A percentile compares a stretch with the other conserved stretches of the same genome.
These are phyloP conservation scores for Capsella bursapastoris DNA, from an alignment of 345 rosid species.

Conservation along the genomic window DNA sequence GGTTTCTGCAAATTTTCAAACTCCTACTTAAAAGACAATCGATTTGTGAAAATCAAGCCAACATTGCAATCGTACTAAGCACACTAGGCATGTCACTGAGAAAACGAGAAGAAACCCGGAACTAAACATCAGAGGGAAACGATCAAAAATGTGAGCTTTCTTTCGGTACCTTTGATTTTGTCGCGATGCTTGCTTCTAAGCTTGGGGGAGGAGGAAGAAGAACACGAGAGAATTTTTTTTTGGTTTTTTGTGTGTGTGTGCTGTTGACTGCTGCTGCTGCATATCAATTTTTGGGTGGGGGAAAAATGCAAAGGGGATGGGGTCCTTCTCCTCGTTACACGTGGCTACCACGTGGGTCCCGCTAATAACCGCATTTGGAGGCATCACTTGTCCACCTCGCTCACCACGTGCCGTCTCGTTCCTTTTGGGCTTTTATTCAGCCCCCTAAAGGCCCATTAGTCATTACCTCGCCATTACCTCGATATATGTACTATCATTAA, in stretches of 20 bases:
- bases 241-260: no score
- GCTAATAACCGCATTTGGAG: constrained; percentile 32
- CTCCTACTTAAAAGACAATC: neutral
- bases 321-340: constrained; percentile 14
- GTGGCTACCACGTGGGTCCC: constrained; percentile 41
- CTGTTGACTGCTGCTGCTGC: no score
- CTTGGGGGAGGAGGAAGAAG: neutral
- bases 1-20: constrained; percentile 13
- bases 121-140: neutral
- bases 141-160: neutral
- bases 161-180: neutral
- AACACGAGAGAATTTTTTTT: neutral
- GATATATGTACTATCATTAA: no score
- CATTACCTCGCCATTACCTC: no score
- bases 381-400: constrained; percentile 10
- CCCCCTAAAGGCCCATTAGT: no score
- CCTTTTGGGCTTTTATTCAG: neutral
- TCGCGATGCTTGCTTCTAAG: neutral
- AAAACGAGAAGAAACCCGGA: constrained; percentile 13
- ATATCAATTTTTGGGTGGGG: neutral
- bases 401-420: constrained; percentile 12
- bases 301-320: constrained; percentile 38
- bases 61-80: neutral
- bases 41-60: constrained; percentile 12
- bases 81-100: neutral